Evolutionary conservation across 2,329 filamentous ascomycete species (phyloP).

Genomic region (Aspergillus costaricaensis): DNA sequence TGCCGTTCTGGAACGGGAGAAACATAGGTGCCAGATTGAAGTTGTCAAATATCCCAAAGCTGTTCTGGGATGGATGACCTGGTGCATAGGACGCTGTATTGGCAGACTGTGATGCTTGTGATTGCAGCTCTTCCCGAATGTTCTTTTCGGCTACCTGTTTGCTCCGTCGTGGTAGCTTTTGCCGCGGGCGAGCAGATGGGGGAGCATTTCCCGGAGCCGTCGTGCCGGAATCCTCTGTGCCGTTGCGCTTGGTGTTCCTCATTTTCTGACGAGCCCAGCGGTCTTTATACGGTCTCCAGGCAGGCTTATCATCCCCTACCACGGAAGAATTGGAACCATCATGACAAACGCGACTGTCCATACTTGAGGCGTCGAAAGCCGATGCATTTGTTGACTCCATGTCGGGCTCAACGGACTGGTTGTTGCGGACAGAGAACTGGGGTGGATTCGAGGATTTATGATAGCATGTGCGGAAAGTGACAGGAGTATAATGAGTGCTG

Average conservation of each 20-base stretch:
- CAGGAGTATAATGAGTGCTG: background rate
- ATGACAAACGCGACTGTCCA: constrained; percentile 6
- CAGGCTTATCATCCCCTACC: constrained; percentile 3
- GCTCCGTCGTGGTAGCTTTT: background rate
- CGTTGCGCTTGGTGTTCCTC: constrained; percentile 9
- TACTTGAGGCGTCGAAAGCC: background rate
- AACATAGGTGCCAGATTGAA: constrained; percentile 14
- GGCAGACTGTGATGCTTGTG: background rate
- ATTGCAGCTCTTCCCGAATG: background rate
- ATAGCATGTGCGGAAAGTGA: background rate
- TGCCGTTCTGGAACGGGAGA: background rate
- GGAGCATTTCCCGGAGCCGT: background rate
- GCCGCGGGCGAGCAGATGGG: background rate
- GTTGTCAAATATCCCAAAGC: background rate
- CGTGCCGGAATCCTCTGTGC: background rate
- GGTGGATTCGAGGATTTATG: background rate
- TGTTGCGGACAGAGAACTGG: background rate
- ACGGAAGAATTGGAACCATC: background rate
- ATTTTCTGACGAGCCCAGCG: constrained; percentile 18
- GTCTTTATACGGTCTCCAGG: constrained; percentile 24
- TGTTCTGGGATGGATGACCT: background rate
- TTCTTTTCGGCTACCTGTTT: background rate
- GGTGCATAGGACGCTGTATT: background rate
- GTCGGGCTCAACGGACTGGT: background rate
- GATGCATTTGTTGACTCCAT: constrained; percentile 12